Base-by-base conservation (phyloP, 305 asterid species). In the Fraxinus floribunda region DNA sequence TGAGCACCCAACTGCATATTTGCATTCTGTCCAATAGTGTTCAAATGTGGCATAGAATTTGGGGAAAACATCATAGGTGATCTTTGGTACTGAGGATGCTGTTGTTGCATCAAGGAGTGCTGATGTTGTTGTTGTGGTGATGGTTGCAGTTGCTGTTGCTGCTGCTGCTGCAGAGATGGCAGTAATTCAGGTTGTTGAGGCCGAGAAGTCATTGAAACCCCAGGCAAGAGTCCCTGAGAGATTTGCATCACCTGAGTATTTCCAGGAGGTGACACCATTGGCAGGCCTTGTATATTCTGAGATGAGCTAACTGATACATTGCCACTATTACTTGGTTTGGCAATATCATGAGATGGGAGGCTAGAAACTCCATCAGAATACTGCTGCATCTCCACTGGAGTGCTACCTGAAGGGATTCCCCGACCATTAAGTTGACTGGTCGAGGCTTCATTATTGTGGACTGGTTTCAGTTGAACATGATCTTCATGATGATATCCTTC, bases 401-500 rank as follows among this genome's bases (percentile, higher is more conserved):
- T 49, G 57, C 79, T 84, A 79, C 83, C 83, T 24, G 90, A 81
- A 81, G 89, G 84, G 72, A 87, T 79, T 84, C 95, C 93, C 9
- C 88, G 85, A 80, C 86, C 80, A 76, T 85, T 90, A 39, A 87
- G 80, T 85, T 87, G 95, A 85, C 68, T 79, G 81, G 80, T 86
- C 18, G 89, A 77, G 83, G 88, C 13, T 64, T 88, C 86, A 85
- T 77, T 91, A 73, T 79, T 79, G 26, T 88, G 92, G 77, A 80
- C 85, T 49, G 94, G 94, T 89, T 86, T 93, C 44, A 89, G 93
- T 85, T 91, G 97, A 87, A 92, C 85, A 79, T 82, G 92, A 88
- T 96, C 98, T 74, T 93, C 98, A 78, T 90, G 78, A 32, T 77
- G 88, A 90, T 86, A 91, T 82, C 99, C 99, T 62, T 94, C 97